A percentile compares a stretch with the other conserved stretches of the same genome.
These are phyloP conservation scores for Plasmodium falciparum DNA, from an alignment of 169 alveolate species.

Conservation along the genomic window DNA sequence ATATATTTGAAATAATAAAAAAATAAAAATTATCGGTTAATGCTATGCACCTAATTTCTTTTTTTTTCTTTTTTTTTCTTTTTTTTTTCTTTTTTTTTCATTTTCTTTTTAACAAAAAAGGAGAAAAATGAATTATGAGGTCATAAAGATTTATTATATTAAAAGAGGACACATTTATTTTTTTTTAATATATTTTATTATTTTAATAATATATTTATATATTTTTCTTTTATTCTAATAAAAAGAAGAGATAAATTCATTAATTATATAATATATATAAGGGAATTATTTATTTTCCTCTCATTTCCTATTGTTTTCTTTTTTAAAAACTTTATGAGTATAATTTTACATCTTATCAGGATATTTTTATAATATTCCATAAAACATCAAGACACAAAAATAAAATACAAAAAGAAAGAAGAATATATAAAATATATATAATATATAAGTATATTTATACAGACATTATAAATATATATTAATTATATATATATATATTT, in stretches of 20 bases:
- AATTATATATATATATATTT: too few relatives aligned
- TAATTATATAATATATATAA: conserved; percentile 1
- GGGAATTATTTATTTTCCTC: background rate
- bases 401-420: too few relatives aligned
- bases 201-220: too few relatives aligned
- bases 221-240: background rate
- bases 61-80: background rate
- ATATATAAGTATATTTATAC: too few relatives aligned
- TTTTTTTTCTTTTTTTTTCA: too few relatives aligned
- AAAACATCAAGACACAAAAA: background rate
- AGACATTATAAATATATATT: too few relatives aligned
- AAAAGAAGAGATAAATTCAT: background rate
- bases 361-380: background rate
- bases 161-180: too few relatives aligned
- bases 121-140: too few relatives aligned
- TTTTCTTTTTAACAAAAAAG: too few relatives aligned
- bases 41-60: background rate
- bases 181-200: too few relatives aligned
- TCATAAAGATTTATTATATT: too few relatives aligned
- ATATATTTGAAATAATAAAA: background rate
- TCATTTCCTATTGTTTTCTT: background rate
- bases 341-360: background rate
- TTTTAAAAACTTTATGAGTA: background rate
- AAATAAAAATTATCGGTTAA: conserved; percentile 5
- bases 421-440: too few relatives aligned